Evolutionary conservation across 306 rosid genomes (phyloP), one percentile per base, ranked within the genome.

Genomic region (Cucurbita moschata): DNA sequence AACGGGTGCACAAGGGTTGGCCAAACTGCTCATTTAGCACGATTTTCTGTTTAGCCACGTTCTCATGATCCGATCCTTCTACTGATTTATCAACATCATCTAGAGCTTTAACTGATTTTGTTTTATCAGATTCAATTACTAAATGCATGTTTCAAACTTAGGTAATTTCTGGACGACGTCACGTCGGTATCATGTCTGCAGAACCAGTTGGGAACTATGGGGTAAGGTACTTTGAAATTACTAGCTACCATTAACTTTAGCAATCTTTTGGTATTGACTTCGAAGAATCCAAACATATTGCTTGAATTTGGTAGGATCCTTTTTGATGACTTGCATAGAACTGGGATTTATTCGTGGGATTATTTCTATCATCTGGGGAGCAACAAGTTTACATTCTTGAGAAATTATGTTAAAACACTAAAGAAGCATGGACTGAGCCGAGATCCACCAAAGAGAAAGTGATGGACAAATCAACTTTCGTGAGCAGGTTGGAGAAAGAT

Each of bases 161-260:
- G 92, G 96, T 88, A 77, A 92, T 92, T 76, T 86, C 82, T 3
- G 95, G 97, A 60, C 80, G 92, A 83, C 86, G 87, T 51, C 88
- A 84, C 26, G 90, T 89, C 40, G 90, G 92, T 65, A 93, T 93
- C 71, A 88, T 90, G 96, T 87, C 94, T 37, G 90, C 89, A 26
- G 96, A 90, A 74, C 96, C 85, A 47, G 90, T 90, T 51, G 94
- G 97, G 71, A 93, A 88, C 96, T 93, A 90, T 77, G 97, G 97
- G 89, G 85, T 93, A 79, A 86, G 97, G 94, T 93, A 88, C 81
- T 74, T n/a, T 62, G 72, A 81, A 51, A 39, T 49, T 14, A 52
- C 15, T 50, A 1, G 59, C 26, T 49, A 70, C 26, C 1, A 64
- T 42, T 12, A 69, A 69, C 0, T 69, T 40, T 46, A 61, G 5